Base-by-base conservation (phyloP, 2,329 filamentous ascomycete species). In the Falciphora oryzae region DNA sequence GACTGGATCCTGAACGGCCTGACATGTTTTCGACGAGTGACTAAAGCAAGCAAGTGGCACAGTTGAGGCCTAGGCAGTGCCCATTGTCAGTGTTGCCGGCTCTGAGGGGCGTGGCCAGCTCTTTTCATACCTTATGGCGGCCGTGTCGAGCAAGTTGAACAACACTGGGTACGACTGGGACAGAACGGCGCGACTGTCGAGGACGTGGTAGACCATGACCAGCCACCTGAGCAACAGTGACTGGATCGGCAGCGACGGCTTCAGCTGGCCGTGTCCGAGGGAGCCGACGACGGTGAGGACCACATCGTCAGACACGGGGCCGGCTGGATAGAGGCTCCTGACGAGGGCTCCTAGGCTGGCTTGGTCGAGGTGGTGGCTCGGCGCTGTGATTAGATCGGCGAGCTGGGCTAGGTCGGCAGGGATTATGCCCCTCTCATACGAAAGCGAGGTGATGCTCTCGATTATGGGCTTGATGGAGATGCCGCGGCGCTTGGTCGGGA, bases 71-170 rank as follows among this genome's bases (percentile, higher is more conserved):
- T 84, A 32, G 53, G 10, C 72, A 66, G 29, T 35, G 6, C 22
- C 22, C 18, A 18, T 60, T 25, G 53, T 56, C 25, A 61, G 62
- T 22, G 16, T 50, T 44, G 44, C 25, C 59, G 27, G 16, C 22
- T 16, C 38, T 59, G 57, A 44, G 14, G n/a, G 3, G 59, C 16
- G n/a, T 5, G 61, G n/a, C 10, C 16, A 13, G 2, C 10, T n/a
- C n/a, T 22, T n/a, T 8, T 38, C 69, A 63, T 78, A 90, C 82
- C 90, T 84, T 66, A 93, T 84, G 65, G 87, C 89, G 62, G 91
- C 89, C 71, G 91, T 94, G 71, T 96, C 91, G 7, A 96, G 81
- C 68, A 94, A 79, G 68, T 91, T 91, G 73, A 96, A 96, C 4
- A 96, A 75, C 25, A 94, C 85, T 0, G 86, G 81, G 71, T 96